Evolutionary conservation across 345 rosid genomes (phyloP), one percentile per base, ranked within the genome.

Genomic region (Arabis alpina): DNA sequence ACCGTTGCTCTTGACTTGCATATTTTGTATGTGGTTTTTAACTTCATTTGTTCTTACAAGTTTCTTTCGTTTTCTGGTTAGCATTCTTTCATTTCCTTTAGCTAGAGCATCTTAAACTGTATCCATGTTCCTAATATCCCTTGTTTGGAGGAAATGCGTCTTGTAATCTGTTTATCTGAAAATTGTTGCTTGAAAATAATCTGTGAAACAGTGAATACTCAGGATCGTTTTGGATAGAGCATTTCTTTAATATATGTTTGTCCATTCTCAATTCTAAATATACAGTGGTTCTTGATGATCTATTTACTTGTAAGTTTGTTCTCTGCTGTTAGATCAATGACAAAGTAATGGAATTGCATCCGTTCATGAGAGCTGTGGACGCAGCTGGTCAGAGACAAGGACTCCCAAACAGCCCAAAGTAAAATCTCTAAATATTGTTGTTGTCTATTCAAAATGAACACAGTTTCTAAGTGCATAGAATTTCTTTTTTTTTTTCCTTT

Each of bases 311-410:
- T 62, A 50, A 73, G 30, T 63, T 48, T 78, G 47, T 61, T 39
- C 58, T 49, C 41, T 72, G 78, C 57, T 67, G 49, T 43, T 77
- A 93, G 99, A 84, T 89, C 73, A 83, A 75, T 80, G 77, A 72
- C 11, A 86, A 82, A 77, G 85, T 88, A 80, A 86, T 79, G 85
- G 90, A 86, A 75, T 67, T 91, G 75, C 82, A 79, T 42, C 82
- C 90, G 61, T 28, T 70, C 60, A 65, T 86, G 70, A 85, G 82
- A 73, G 54, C 28, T 54, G 95, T 85, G 64, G 83, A 78, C 62
- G 76, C 73, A 62, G 84, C 80, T 67, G 75, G 82, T 72, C 74
- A 67, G 79, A 85, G 84, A 78, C 84, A 75, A 74, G 91, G 90
- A 66, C 54, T 78, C 72, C 73, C 57, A 34, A 64, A 34, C 70